Conservation (phyloP, 352 stramenopile genomes). For the Phytophthora sansomeana region DNA sequence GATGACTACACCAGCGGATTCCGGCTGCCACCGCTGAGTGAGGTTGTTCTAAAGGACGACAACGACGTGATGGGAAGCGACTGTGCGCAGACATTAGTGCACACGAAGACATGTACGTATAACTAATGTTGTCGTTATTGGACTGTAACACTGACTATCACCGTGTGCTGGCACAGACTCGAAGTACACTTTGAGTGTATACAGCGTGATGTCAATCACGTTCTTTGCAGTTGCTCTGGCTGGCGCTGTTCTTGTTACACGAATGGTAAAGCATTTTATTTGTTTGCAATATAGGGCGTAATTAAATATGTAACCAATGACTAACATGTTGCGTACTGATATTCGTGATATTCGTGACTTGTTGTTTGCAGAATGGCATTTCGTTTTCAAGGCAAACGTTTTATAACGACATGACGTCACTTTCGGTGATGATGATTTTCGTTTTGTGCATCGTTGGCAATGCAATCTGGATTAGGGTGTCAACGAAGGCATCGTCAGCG, state of each 20-base stretch:
- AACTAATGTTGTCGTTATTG: constrained; percentile 9
- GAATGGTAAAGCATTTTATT: constrained; percentile 58
- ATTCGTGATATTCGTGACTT: background rate
- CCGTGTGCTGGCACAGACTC: constrained; percentile 42
- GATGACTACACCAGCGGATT: constrained; percentile 33
- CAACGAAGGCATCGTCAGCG: constrained; percentile 49
- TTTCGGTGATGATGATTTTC: constrained; percentile 81
- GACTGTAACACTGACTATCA: constrained; percentile 12
- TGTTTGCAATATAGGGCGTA: too few species aligned
- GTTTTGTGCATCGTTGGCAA: constrained; percentile 78
- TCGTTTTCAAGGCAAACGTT: constrained; percentile 78
- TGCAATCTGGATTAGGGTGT: constrained; percentile 84
- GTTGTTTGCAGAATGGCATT: constrained; percentile 69
- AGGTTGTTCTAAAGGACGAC: constrained; percentile 71
- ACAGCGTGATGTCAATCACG: constrained; percentile 88
- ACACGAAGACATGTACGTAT: constrained; percentile 67
- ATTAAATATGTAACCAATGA: too few species aligned
- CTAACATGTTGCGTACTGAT: too few species aligned
- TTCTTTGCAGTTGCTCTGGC: constrained; percentile 83
- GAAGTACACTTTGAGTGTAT: constrained; percentile 81
- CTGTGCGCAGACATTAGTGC: constrained; percentile 73
- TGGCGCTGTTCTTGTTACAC: constrained; percentile 78
- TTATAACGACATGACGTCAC: constrained; percentile 89
- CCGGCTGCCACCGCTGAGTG: constrained; percentile 57
- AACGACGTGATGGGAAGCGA: constrained; percentile 63